These are phyloP conservation scores for Nemania abortiva DNA, from an alignment of 2,329 filamentous ascomycete genomes.

Conservation along the genomic window DNA sequence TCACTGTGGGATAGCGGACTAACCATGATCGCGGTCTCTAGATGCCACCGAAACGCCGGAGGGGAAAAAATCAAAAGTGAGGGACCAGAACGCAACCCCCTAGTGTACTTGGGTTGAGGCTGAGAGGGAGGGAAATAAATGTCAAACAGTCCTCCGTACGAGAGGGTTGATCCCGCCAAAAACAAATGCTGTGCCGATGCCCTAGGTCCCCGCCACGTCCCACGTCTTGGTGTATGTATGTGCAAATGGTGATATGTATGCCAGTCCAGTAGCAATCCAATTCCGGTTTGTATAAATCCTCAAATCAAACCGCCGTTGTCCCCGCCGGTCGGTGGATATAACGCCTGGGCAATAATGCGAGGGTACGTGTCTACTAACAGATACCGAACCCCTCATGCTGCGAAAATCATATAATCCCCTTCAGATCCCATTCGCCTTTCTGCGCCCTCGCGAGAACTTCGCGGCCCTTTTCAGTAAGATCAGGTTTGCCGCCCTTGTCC, in stretches of 20 bases:
- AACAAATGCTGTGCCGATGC: constrained; percentile 31
- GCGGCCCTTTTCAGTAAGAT: constrained; percentile 66
- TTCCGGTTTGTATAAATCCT: constrained; percentile 24
- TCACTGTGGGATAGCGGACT: constrained; percentile 11
- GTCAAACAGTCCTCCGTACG: neutral
- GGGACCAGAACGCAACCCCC: neutral
- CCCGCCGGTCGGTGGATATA: constrained; percentile 12
- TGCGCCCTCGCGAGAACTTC: constrained; percentile 65
- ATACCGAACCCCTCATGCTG: constrained; percentile 8
- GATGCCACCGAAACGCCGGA: constrained; percentile 37
- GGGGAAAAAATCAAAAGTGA: constrained; percentile 2
- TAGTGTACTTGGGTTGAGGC: constrained; percentile 9
- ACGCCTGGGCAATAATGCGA: constrained; percentile 17
- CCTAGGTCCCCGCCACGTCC: constrained; percentile 5
- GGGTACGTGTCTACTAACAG: constrained; percentile 10
- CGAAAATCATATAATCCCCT: constrained; percentile 55
- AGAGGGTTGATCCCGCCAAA: constrained; percentile 16
- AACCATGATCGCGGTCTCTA: constrained; percentile 12
- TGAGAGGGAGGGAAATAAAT: neutral
- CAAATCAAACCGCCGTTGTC: constrained; percentile 32
- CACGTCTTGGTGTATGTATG: constrained; percentile 32
- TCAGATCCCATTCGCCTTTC: constrained; percentile 64
- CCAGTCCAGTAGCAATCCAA: constrained; percentile 35
- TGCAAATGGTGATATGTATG: constrained; percentile 32
- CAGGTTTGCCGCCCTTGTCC: constrained; percentile 67